A percentile compares a stretch with the other conserved stretches of the same genome.
phyloP scores from a whole-genome alignment of 176 grass and related monocot genomes.

The Cenchrus fungigraminus region DNA sequence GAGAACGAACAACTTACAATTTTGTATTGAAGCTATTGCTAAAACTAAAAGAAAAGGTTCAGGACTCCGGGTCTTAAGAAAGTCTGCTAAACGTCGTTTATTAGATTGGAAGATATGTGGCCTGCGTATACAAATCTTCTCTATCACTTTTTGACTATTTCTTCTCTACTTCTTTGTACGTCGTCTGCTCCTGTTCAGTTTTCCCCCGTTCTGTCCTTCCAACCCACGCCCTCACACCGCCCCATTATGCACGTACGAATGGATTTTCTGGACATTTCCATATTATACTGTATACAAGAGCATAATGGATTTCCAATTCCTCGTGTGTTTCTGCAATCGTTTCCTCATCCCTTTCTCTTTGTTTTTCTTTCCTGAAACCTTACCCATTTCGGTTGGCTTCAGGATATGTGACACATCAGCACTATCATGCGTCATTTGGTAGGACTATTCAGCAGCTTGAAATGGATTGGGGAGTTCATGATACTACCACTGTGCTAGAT shows the following conservation, averaged over 20 bases:
- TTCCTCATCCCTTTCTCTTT: too few species aligned
- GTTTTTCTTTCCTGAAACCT: not conserved
- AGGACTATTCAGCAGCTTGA: not conserved
- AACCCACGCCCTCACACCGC: too few species aligned
- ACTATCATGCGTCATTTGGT: not conserved
- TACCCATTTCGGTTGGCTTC: not conserved
- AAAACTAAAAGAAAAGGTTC: not conserved
- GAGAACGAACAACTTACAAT: not conserved
- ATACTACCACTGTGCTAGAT: not conserved
- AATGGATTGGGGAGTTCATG: not conserved
- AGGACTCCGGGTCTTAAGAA: not conserved
- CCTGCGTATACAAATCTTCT: not conserved
- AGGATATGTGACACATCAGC: not conserved
- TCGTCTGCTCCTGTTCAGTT: too few species aligned
- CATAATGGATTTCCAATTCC: too few species aligned
- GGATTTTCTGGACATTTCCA: too few species aligned
- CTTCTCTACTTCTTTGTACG: too few species aligned
- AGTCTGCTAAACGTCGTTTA: not conserved
- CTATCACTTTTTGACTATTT: too few species aligned
- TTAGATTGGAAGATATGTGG: not conserved
- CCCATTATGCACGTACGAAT: too few species aligned
- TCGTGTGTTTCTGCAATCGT: too few species aligned
- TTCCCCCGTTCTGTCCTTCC: too few species aligned
- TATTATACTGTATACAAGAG: too few species aligned
- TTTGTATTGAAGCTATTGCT: not conserved